Evolutionary conservation across 2,329 filamentous ascomycete species (phyloP).

Genomic region (Samsoniella hepiali): DNA sequence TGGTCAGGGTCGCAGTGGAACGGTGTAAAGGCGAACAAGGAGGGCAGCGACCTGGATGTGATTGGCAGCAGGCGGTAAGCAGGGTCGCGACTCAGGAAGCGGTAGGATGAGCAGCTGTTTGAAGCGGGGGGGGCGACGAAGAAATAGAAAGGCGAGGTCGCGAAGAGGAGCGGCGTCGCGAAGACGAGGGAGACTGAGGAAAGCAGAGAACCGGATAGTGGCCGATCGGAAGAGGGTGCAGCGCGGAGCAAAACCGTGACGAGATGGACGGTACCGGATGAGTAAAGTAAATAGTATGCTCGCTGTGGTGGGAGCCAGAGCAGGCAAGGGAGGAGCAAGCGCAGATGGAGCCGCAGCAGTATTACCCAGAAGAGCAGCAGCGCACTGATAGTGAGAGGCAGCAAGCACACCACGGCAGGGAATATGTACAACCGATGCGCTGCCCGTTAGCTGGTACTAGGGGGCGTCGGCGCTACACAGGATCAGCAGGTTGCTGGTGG

Average conservation of each 20-base stretch:
- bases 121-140: background rate
- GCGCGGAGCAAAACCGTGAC: conserved; percentile 9
- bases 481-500: background rate
- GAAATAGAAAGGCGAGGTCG: background rate
- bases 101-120: background rate
- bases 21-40: background rate
- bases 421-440: conserved; percentile 3
- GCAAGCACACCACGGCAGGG: conserved; percentile 3
- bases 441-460: background rate
- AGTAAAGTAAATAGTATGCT: background rate
- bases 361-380: background rate
- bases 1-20: background rate
- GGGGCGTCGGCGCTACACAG: background rate
- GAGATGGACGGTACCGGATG: conserved; percentile 2
- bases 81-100: background rate
- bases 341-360: conserved; percentile 5
- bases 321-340: background rate
- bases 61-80: conserved; percentile 2
- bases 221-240: conserved; percentile 9
- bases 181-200: background rate
- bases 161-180: background rate
- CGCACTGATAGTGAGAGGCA: background rate
- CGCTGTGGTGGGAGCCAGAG: background rate
- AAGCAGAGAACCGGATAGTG: background rate
- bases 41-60: background rate